Evolutionary conservation across 805 yeast species (phyloP).

Genomic region (Sungouiella blattae): DNA sequence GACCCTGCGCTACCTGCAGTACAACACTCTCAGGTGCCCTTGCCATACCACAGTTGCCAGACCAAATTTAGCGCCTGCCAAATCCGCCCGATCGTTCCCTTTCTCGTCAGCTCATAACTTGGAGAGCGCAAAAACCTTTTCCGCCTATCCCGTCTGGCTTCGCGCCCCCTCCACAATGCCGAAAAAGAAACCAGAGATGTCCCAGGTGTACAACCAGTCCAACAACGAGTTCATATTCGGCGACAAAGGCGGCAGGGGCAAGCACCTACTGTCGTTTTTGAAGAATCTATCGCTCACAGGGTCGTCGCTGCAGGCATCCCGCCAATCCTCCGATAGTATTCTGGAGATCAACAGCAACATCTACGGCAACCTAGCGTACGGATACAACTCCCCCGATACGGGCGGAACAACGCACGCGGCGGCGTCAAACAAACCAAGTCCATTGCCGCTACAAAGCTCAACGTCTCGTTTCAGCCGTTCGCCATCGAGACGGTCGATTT

Average conservation of each 20-base stretch:
- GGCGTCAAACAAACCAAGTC: neutral
- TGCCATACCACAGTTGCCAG: no score
- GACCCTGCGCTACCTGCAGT: no score
- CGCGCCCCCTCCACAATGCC: conserved; percentile 38
- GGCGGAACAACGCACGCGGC: conserved; percentile 9
- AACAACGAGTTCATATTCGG: conserved; percentile 62
- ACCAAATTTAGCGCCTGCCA: no score
- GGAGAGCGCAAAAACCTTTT: no score
- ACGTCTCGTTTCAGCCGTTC: neutral
- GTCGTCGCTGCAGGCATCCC: conserved; percentile 11
- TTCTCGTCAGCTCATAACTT: no score
- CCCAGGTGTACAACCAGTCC: conserved; percentile 35
- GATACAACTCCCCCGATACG: conserved; percentile 14
- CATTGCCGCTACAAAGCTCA: neutral
- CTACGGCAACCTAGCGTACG: conserved; percentile 36
- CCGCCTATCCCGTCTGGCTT: no score
- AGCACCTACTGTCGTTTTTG: conserved; percentile 50
- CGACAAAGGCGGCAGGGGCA: conserved; percentile 67
- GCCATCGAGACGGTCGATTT: neutral
- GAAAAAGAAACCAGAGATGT: conserved; percentile 42
- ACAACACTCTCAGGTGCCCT: no score
- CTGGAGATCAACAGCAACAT: conserved; percentile 34
- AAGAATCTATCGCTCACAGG: conserved; percentile 41
- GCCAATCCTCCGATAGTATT: conserved; percentile 13
- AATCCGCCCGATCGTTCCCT: no score